phyloP scores from a whole-genome alignment of 108 stramenopile genomes.

The Skeletonema menzelii region DNA sequence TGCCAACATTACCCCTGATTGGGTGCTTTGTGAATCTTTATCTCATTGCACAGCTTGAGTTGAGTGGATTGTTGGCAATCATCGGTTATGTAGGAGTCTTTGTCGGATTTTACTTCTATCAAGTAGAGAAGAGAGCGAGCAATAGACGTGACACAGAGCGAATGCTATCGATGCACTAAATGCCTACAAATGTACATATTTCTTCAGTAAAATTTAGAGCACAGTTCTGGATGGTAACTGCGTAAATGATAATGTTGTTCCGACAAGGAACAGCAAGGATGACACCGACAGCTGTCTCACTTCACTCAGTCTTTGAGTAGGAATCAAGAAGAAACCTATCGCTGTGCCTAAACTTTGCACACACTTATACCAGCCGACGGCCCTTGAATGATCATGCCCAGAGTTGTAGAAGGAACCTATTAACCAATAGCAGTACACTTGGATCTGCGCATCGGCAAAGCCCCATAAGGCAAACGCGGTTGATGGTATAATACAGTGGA shows the following conservation, averaged over 20 bases:
- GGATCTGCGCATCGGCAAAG: conserved; percentile 56
- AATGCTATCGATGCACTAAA: conserved; percentile 12
- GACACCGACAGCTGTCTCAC: conserved; percentile 35
- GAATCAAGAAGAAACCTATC: conserved; percentile 43
- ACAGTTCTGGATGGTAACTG: conserved; percentile 15
- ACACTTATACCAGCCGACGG: conserved; percentile 51
- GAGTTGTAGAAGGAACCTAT: conserved; percentile 42
- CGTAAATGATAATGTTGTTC: conserved; percentile 36
- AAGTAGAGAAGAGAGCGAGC: conserved; percentile 5
- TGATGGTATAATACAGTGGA: conserved; percentile 33
- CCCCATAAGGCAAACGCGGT: conserved; percentile 61
- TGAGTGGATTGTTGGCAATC: conserved; percentile 57
- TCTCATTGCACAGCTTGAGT: conserved; percentile 75
- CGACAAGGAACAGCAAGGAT: conserved; percentile 29
- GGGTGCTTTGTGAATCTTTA: conserved; percentile 90
- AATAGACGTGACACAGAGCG: conserved; percentile 5
- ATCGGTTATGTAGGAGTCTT: conserved; percentile 55
- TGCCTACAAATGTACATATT: background rate
- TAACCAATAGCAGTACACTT: conserved; percentile 60
- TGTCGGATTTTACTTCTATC: conserved; percentile 48
- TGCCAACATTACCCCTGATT: conserved; percentile 66
- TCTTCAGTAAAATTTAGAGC: background rate
- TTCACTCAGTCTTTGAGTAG: conserved; percentile 26
- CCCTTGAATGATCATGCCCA: conserved; percentile 43
- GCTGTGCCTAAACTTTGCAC: conserved; percentile 8